Evolutionary conservation across 2,329 filamentous ascomycete species (phyloP), one percentile per base, ranked within the genome.

Genomic region (Fusarium domesticum): DNA sequence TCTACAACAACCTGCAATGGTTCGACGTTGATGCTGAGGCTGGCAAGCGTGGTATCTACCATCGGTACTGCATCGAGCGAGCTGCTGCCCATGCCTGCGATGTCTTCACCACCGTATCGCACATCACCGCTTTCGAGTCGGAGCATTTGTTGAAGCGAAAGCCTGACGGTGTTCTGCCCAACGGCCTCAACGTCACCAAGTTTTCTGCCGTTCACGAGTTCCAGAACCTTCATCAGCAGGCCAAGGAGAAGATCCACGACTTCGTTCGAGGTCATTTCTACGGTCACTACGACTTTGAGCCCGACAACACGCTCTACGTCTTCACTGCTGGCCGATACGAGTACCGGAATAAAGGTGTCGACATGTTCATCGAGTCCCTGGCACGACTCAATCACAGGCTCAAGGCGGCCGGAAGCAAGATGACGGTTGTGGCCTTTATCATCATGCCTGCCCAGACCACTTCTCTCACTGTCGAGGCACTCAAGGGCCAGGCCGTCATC

Each of bases 151-250:
- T 98, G 54, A 97, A 97, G 79, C 86, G 93, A 54, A 97, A 97
- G 72, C 93, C 93, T 1, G 93, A 98, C 59, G 93, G 93, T 33
- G 93, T 98, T 6, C 70, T 97, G 56, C 93, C 93, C 57, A 98
- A 98, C 62, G 93, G 93, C 53, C 77, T 98, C 62, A 98, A 98
- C 62, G 93, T 98, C 50, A 96, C 67, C 51, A 97, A 97, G 69
- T 97, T 97, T 73, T 92, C 91, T 7, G 93, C 93, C 6, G 91
- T 96, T 61, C 93, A 98, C 75, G 93, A 98, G 70, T 97, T 97
- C 74, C 93, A 98, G 69, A 98, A 98, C 65, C 71, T 98, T 64
- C 93, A 97, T 70, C 90, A 95, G 63, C 87, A 93, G 66, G 86
- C 90, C 62, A 97, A 97, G 74, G 88, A 95, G 70, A 96, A 95